A percentile compares a stretch with the other conserved stretches of the same genome.
Conservation (phyloP, 1,284 basidiomycete species). For the Leccinum variabile region DNA sequence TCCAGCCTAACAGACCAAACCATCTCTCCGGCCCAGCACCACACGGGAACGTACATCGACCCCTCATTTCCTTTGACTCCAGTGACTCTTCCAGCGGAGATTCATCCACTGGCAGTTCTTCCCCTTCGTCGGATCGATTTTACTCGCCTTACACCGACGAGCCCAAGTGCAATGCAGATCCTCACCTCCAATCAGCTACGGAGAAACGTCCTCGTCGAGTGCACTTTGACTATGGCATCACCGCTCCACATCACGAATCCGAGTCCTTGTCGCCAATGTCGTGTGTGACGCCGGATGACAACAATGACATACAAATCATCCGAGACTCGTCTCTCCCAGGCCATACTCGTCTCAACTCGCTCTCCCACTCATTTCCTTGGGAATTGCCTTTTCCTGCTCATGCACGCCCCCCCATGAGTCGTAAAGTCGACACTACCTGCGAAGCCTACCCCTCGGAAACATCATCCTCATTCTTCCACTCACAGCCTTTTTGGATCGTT, state of each 20-base stretch:
- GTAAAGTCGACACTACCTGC: constrained; percentile 1
- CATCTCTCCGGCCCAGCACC: not conserved
- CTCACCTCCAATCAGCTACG: constrained; percentile 2
- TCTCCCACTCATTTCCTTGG: constrained; percentile 20
- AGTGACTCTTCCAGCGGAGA: constrained; percentile 11
- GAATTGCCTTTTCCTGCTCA: constrained; percentile 24
- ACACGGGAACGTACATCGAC: not conserved
- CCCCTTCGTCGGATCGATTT: constrained; percentile 1
- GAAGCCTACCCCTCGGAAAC: constrained; percentile 12
- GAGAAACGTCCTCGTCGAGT: constrained; percentile 21
- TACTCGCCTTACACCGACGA: constrained; percentile 13
- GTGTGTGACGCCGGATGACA: constrained; percentile 11
- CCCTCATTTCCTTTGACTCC: constrained; percentile 13
- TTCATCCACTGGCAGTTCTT: not conserved
- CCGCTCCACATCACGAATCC: constrained; percentile 5
- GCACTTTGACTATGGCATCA: constrained; percentile 27
- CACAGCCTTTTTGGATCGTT: constrained; percentile 60
- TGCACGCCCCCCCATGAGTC: constrained; percentile 4
- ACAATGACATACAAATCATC: not conserved
- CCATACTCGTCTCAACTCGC: constrained; percentile 2
- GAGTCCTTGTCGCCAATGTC: constrained; percentile 2
- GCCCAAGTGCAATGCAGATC: constrained; percentile 4
- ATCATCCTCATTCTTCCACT: constrained; percentile 29
- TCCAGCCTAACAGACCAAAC: not conserved
- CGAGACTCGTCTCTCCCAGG: not conserved